Evolutionary conservation across 1,139 yeast genomes (phyloP).

Genomic region (Lodderomyces margitis): DNA sequence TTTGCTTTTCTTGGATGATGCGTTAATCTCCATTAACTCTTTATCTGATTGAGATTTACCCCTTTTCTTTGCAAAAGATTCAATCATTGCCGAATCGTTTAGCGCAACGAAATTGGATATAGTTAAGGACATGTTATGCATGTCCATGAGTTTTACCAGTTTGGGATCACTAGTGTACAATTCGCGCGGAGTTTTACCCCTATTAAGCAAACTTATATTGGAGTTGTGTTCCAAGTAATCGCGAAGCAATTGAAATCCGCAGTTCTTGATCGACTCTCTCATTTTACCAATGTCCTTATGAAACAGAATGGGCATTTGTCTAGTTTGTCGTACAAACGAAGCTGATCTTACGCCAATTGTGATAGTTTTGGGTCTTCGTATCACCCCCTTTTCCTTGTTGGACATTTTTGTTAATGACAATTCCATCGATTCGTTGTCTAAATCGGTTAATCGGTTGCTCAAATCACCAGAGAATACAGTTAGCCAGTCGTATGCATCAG

Average conservation of each 20-base stretch:
- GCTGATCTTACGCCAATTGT: conserved; percentile 32
- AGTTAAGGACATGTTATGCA: conserved; percentile 48
- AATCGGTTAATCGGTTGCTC: conserved; percentile 64
- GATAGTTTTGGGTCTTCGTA: conserved; percentile 54
- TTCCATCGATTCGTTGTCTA: conserved; percentile 63
- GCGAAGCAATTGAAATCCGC: conserved; percentile 31
- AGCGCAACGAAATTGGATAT: conserved; percentile 53
- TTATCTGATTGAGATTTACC: conserved; percentile 13
- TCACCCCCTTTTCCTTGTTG: conserved; percentile 22
- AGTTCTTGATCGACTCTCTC: conserved; percentile 25
- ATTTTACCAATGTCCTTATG: conserved; percentile 40
- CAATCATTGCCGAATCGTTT: conserved; percentile 43
- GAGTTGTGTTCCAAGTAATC: conserved; percentile 29
- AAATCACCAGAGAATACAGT: conserved; percentile 82
- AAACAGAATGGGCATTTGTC: conserved; percentile 45
- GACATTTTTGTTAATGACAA: conserved; percentile 26
- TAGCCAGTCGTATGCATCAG: conserved; percentile 76
- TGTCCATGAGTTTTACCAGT: conserved; percentile 42
- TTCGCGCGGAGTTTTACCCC: conserved; percentile 35
- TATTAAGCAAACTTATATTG: conserved; percentile 24
- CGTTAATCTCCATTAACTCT: conserved; percentile 23
- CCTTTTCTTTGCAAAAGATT: conserved; percentile 40
- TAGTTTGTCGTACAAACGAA: conserved; percentile 32
- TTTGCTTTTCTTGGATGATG: conserved; percentile 5
- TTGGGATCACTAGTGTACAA: conserved; percentile 21